Conservation (phyloP, 306 rosid genomes). For the Quercus variabilis region DNA sequence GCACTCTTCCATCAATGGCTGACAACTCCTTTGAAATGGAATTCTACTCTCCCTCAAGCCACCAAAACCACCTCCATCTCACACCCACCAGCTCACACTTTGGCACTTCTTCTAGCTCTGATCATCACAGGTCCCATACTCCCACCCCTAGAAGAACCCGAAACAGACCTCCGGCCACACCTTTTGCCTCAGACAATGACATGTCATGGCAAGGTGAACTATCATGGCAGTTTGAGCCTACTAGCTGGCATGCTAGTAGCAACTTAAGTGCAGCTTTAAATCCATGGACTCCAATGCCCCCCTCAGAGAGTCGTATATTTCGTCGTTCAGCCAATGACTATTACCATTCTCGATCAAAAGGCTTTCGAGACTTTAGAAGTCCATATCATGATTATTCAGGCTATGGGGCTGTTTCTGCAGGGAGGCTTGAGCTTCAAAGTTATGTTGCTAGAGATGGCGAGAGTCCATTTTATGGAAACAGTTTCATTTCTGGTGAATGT, state of each 20-base stretch:
- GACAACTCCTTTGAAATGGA: conserved; percentile 51
- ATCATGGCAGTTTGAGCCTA: conserved; percentile 78
- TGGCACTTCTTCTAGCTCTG: conserved; percentile 32
- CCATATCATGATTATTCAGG: conserved; percentile 30
- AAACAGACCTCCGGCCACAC: conserved; percentile 43
- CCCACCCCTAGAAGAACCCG: conserved; percentile 23
- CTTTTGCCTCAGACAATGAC: conserved; percentile 65
- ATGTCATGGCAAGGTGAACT: conserved; percentile 74
- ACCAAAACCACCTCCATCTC: conserved; percentile 28
- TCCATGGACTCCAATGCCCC: conserved; percentile 52
- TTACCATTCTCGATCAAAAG: conserved; percentile 52
- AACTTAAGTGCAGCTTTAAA: conserved; percentile 51
- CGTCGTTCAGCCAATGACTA: conserved; percentile 59
- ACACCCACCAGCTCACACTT: conserved; percentile 36
- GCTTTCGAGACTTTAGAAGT: conserved; percentile 14
- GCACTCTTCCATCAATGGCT: conserved; percentile 34
- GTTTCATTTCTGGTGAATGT: conserved; percentile 13
- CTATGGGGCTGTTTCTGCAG: conserved; percentile 1
- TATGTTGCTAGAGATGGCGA: conserved; percentile 48
- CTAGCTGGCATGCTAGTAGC: conserved; percentile 42
- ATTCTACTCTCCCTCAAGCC: conserved; percentile 19
- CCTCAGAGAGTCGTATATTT: conserved; percentile 27
- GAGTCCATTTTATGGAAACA: conserved; percentile 25
- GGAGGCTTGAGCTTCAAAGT: conserved; percentile 81
- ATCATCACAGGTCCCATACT: conserved; percentile 4